Percentiles rank a stretch among this genome's conserved stretches.
These are phyloP conservation scores for Ceratocystis huliohia DNA, from an alignment of 2,329 filamentous ascomycete genomes.

Conservation along the genomic window DNA sequence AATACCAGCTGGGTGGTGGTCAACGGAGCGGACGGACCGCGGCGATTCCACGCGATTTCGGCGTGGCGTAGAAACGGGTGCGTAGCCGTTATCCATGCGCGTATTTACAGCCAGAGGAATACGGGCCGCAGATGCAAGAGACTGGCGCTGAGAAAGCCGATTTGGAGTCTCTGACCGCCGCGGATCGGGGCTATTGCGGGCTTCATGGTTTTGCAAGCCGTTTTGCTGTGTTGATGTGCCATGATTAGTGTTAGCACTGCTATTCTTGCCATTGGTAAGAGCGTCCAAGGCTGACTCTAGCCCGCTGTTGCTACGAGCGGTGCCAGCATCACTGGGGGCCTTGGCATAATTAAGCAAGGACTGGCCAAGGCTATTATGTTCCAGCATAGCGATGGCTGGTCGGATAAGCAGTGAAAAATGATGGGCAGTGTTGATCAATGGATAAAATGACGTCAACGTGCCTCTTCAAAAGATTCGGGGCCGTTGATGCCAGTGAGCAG, in stretches of 20 bases:
- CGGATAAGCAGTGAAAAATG: neutral
- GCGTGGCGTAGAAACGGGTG: conserved; percentile 9
- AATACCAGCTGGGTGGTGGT: conserved; percentile 17
- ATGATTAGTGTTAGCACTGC: neutral
- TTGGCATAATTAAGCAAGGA: conserved; percentile 18
- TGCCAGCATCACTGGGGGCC: conserved; percentile 16
- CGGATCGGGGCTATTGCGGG: conserved; percentile 13
- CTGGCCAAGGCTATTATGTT: conserved; percentile 14
- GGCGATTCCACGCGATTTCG: conserved; percentile 11
- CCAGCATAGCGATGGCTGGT: conserved; percentile 3
- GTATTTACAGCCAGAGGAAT: conserved; percentile 11
- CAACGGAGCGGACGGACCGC: conserved; percentile 18
- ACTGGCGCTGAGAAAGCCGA: conserved; percentile 12
- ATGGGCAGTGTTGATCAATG: neutral
- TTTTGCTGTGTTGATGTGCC: neutral
- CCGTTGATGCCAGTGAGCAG: neutral
- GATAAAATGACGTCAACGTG: conserved; percentile 7
- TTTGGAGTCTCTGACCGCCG: conserved; percentile 18
- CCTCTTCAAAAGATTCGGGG: neutral
- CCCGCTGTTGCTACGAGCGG: conserved; percentile 10
- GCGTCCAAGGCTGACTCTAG: conserved; percentile 17
- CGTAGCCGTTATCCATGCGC: neutral
- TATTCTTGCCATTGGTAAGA: conserved; percentile 10
- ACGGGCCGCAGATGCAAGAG: conserved; percentile 15
- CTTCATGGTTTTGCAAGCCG: neutral